phyloP scores from a whole-genome alignment of 805 yeast genomes.

The Komagataella kurtzmanii region DNA sequence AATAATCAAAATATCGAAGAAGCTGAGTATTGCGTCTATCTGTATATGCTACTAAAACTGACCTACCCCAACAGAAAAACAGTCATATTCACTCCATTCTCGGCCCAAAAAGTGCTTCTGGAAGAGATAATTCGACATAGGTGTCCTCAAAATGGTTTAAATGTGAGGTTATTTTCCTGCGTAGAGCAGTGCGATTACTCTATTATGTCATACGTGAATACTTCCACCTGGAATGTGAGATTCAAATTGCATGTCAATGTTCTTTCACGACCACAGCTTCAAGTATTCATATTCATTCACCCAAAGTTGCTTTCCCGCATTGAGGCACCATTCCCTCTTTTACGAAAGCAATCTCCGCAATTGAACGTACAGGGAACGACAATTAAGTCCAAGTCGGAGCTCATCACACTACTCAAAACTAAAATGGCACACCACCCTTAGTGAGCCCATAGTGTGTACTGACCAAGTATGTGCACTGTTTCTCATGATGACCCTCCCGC shows the following conservation, averaged over 20 bases:
- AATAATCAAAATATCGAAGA: constrained; percentile 27
- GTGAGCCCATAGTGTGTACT: neutral
- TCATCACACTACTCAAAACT: neutral
- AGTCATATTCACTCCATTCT: constrained; percentile 25
- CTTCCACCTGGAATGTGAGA: neutral
- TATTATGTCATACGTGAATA: neutral
- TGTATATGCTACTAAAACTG: constrained; percentile 31
- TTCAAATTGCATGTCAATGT: neutral
- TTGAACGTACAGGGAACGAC: neutral
- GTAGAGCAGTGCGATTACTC: constrained; percentile 9
- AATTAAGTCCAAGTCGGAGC: neutral
- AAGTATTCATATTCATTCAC: neutral
- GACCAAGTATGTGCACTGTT: neutral
- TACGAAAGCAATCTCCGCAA: neutral
- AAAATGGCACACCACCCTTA: neutral
- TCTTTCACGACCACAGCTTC: neutral
- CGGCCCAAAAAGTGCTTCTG: constrained; percentile 26
- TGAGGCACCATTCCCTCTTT: neutral
- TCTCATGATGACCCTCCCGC: neutral
- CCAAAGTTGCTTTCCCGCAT: neutral
- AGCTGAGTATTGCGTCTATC: constrained; percentile 31
- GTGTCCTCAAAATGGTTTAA: constrained; percentile 7
- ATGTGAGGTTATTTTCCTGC: constrained; percentile 6
- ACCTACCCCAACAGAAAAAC: constrained; percentile 27
- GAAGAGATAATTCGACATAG: constrained; percentile 23